Conservation (phyloP, 2,329 filamentous ascomycete species). For the Aspergillus neotritici region DNA sequence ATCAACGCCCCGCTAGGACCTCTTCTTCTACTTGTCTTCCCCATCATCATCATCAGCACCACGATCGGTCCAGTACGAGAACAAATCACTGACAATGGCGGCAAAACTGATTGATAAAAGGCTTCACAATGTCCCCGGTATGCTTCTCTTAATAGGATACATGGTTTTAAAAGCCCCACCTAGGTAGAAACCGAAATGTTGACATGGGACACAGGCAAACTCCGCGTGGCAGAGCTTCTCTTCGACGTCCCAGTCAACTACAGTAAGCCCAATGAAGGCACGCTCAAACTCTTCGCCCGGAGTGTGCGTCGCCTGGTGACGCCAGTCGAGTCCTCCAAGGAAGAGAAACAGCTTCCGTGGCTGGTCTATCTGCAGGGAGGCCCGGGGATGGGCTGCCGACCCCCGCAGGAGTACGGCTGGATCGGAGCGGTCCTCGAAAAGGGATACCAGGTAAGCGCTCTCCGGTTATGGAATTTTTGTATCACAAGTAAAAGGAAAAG, state of each 20-base stretch:
- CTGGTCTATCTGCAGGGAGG: constrained; percentile 77
- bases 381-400: constrained; percentile 69
- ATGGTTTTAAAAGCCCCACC: no score
- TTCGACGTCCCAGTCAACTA: constrained; percentile 85
- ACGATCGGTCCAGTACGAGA: not conserved
- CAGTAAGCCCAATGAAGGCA: constrained; percentile 53
- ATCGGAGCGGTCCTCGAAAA: constrained; percentile 67
- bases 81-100: constrained; percentile 20
- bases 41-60: not conserved
- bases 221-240: constrained; percentile 73
- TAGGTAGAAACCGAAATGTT: not conserved
- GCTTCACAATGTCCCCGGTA: constrained; percentile 36
- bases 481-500: not conserved
- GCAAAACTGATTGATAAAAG: constrained; percentile 36
- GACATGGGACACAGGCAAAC: constrained; percentile 53
- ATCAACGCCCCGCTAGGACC: no score
- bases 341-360: constrained; percentile 52
- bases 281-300: constrained; percentile 71
- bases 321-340: constrained; percentile 46
- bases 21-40: no score
- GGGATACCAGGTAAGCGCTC: constrained; percentile 64
- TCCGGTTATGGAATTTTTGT: not conserved
- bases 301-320: constrained; percentile 56
- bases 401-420: constrained; percentile 67
- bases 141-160: constrained; percentile 4